Percentiles rank a stretch among this genome's conserved stretches.
These are phyloP conservation scores for Pulveroboletus sp. DNA, from an alignment of 768 basidiomycete genomes.

Conservation along the genomic window DNA sequence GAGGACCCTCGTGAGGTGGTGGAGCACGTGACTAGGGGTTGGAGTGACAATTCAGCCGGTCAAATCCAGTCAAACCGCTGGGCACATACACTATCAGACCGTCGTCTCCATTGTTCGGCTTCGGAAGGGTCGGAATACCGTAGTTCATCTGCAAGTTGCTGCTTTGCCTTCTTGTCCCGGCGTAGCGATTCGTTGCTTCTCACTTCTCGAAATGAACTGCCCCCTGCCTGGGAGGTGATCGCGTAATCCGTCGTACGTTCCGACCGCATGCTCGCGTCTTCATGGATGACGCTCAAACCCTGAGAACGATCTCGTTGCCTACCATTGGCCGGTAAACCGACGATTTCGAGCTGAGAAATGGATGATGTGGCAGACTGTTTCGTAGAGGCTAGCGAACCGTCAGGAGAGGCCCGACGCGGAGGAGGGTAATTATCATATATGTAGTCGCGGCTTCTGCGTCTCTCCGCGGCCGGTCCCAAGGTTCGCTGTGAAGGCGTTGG, in stretches of 20 bases:
- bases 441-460: conserved; percentile 21
- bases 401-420: conserved; percentile 25
- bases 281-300: conserved; percentile 30
- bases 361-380: conserved; percentile 26
- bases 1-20: conserved; percentile 3
- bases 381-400: conserved; percentile 26
- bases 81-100: conserved; percentile 17
- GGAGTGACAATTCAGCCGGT: not conserved
- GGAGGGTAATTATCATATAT: conserved; percentile 17
- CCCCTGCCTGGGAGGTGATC: conserved; percentile 17
- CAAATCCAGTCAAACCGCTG: not conserved
- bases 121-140: conserved; percentile 32
- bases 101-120: conserved; percentile 30
- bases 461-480: conserved; percentile 16
- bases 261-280: conserved; percentile 28
- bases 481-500: conserved; percentile 26
- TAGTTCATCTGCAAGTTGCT: conserved; percentile 32
- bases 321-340: conserved; percentile 20
- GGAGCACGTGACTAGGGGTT: conserved; percentile 18
- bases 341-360: conserved; percentile 32
- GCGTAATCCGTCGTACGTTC: conserved; percentile 23
- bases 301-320: conserved; percentile 21
- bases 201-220: conserved; percentile 9
- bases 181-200: conserved; percentile 15
- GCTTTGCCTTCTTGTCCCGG: conserved; percentile 21